These are phyloP conservation scores for Xylariaceae sp. DNA, from an alignment of 2,329 filamentous ascomycete species.

Conservation along the genomic window DNA sequence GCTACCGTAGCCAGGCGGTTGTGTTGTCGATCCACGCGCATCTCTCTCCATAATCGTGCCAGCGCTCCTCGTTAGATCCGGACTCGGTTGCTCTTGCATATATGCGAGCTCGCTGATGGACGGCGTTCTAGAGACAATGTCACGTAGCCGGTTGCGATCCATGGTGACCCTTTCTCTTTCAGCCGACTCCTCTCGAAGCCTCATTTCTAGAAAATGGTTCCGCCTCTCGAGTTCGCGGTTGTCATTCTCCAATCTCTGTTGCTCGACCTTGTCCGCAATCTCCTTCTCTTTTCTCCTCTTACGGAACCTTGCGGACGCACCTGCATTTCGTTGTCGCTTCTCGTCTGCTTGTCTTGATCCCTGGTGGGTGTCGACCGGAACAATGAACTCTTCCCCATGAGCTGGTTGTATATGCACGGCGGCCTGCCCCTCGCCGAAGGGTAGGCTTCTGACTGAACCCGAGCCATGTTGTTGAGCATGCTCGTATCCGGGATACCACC, in stretches of 20 bases:
- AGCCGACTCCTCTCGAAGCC: conserved; percentile 71
- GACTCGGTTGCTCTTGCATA: conserved; percentile 49
- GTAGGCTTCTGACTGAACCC: conserved; percentile 18
- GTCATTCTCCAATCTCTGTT: conserved; percentile 65
- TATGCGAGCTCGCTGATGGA: conserved; percentile 53
- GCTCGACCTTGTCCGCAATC: conserved; percentile 67
- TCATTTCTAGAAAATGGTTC: conserved; percentile 50
- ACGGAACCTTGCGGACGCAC: conserved; percentile 79
- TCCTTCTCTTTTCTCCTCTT: conserved; percentile 77
- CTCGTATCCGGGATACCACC: conserved; percentile 24
- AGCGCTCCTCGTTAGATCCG: conserved; percentile 37
- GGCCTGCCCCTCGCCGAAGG: conserved; percentile 29
- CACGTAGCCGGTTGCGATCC: conserved; percentile 69
- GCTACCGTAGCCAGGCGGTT: conserved; percentile 21
- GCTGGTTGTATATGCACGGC: conserved; percentile 29
- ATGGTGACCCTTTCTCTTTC: conserved; percentile 70
- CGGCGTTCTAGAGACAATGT: conserved; percentile 61
- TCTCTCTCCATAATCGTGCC: conserved; percentile 39
- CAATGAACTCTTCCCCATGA: conserved; percentile 46
- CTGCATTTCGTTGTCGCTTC: conserved; percentile 81
- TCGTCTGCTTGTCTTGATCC: conserved; percentile 81
- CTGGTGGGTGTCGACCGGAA: conserved; percentile 76
- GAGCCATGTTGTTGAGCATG: conserved; percentile 14
- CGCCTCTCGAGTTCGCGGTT: conserved; percentile 61
- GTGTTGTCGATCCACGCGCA: conserved; percentile 27